Base-by-base conservation (phyloP, 2,329 filamentous ascomycete species). In the Ophiostoma sp. region DNA sequence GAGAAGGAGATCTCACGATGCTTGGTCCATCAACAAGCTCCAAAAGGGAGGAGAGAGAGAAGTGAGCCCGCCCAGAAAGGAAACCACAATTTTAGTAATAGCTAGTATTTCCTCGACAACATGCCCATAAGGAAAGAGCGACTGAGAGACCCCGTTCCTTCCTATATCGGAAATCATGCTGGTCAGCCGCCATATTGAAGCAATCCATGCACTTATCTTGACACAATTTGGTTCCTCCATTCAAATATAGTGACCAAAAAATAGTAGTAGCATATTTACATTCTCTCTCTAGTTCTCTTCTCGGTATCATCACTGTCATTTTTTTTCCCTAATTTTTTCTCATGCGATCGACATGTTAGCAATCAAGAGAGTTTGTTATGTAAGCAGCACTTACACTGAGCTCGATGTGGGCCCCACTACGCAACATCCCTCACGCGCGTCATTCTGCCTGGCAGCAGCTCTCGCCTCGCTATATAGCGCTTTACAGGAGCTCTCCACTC, bases 361-460 rank as follows among this genome's bases (percentile, higher is more conserved):
- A 11, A 36, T 55, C 55, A 38, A 14, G 12, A 11, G 52, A 18
- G 11, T 3, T 14, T 38, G 7, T 63, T 42, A 63, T 38, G 9
- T 64, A 44, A 64, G 63, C 63, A 47, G 8, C 63, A 64, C 63
- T 62, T 49, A 62, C 27, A 42, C 62, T 58, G 36, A 45, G 36
- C 45, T 36, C n/a, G 16, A 63, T 38, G 41, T 65, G 40, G 38
- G 60, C 45, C 49, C 55, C 40, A 8, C 60, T 5, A 14, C 55
- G 11, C 55, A 18, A 62, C 58, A 12, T 62, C 12, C 47, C 38
- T 11, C 66, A 70, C 69, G 65, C 70, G 69, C 68, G 66, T 69
- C 66, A 68, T 70, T 70, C 55, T 71, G 69, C 69, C 70, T 70
- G 64, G 58, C 64, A 66, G 64, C 64, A n/a, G 44, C 45, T 55